Percentiles rank a stretch among this genome's conserved stretches.
Evolutionary conservation across 2,329 filamentous ascomycete genomes (phyloP).

Genomic region (Ophiocordyceps camponoti-leonardi): DNA sequence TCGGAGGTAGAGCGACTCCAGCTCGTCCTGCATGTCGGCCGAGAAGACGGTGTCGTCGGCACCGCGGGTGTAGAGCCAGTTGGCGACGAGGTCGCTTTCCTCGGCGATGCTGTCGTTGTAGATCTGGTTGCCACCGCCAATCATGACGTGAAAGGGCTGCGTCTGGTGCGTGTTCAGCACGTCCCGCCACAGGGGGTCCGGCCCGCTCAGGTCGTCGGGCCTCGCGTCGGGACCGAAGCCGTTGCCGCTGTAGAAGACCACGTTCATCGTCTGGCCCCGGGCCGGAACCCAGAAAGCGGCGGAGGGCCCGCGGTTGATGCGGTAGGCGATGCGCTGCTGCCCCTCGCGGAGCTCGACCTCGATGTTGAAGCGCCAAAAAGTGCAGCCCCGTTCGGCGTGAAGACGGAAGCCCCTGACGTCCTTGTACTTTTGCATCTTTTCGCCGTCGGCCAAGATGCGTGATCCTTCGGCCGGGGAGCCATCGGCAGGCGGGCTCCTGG

Average conservation of each 20-base stretch:
- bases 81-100: constrained; percentile 57
- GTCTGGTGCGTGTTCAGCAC: constrained; percentile 85
- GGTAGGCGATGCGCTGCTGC: constrained; percentile 82
- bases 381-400: constrained; percentile 71
- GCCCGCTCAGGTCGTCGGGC: constrained; percentile 66
- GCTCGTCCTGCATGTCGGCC: constrained; percentile 66
- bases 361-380: constrained; percentile 95
- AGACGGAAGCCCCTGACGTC: constrained; percentile 71
- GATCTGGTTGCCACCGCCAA: constrained; percentile 91
- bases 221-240: constrained; percentile 76
- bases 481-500: constrained; percentile 29
- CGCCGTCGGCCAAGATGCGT: constrained; percentile 52
- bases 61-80: constrained; percentile 66
- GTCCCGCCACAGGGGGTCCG: constrained; percentile 93
- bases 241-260: constrained; percentile 98
- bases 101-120: constrained; percentile 79
- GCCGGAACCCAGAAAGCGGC: constrained; percentile 91
- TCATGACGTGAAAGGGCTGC: constrained; percentile 92
- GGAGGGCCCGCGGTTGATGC: constrained; percentile 80
- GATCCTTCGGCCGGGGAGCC: constrained; percentile 27
- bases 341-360: constrained; percentile 68
- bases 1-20: constrained; percentile 77
- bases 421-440: constrained; percentile 63
- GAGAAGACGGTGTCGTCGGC: constrained; percentile 71
- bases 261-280: constrained; percentile 76